phyloP scores from a whole-genome alignment of 495 filamentous ascomycete species.

The Neurospora discreta region DNA sequence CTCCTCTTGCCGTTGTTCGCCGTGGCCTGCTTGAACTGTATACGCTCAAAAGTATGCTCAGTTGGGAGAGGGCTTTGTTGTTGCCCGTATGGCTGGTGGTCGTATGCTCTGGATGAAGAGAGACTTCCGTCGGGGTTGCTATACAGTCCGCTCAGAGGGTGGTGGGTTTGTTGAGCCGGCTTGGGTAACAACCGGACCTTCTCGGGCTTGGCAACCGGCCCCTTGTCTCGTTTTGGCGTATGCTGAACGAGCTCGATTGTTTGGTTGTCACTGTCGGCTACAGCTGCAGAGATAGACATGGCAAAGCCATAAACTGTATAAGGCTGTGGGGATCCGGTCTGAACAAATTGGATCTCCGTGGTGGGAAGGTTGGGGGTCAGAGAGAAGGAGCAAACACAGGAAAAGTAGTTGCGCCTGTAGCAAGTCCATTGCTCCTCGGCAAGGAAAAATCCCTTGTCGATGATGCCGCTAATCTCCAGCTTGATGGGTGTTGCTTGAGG shows the following conservation, averaged over 20 bases:
- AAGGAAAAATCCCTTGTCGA: constrained; percentile 88
- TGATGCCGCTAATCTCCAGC: constrained; percentile 70
- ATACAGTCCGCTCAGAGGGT: constrained; percentile 27
- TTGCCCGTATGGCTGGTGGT: constrained; percentile 25
- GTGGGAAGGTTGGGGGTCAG: constrained; percentile 35
- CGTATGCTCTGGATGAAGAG: constrained; percentile 29
- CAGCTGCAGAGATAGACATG: constrained; percentile 80
- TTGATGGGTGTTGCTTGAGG: constrained; percentile 44
- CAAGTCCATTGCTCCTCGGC: constrained; percentile 88
- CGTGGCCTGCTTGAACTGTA: constrained; percentile 93
- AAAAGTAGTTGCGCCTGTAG: constrained; percentile 91
- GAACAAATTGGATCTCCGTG: constrained; percentile 28
- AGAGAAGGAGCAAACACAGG: constrained; percentile 71
- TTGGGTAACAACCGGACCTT: constrained; percentile 59
- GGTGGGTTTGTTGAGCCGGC: constrained; percentile 39
- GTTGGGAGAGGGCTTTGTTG: constrained; percentile 32
- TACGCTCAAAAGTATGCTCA: constrained; percentile 75
- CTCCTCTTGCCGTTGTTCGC: constrained; percentile 92
- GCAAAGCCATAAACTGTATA: constrained; percentile 57
- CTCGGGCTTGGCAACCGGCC: constrained; percentile 67
- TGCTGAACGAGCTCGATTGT: constrained; percentile 83
- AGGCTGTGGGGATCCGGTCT: constrained; percentile 21
- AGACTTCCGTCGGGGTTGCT: constrained; percentile 24
- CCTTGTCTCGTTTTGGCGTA: constrained; percentile 91
- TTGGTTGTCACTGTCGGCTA: constrained; percentile 68